Evolutionary conservation across 139 green algal species (phyloP), one percentile per base, ranked within the genome.

Genomic region (Chlorella vulgaris): DNA sequence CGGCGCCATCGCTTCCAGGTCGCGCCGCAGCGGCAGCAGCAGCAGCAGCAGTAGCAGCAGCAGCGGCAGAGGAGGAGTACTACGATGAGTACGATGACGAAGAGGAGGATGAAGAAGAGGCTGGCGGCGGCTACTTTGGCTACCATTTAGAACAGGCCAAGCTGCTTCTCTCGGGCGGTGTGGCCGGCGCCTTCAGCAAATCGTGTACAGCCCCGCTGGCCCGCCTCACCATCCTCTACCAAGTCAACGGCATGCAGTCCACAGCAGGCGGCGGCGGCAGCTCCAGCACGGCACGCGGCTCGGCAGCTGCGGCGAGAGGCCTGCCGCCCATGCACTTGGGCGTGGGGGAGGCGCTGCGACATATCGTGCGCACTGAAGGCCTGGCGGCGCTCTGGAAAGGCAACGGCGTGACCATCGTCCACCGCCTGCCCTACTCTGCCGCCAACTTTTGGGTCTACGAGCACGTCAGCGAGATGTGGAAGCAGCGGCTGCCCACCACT

Each of bases 381-480:
- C 19, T 96, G 0, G 24, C 36, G 1, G 88, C 94, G 22, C 84
- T 99, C 1, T 99, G 96, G 96, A 94, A 94, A 70, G 96, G 96
- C 74, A 99, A 99, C 85, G 90, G 88, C 5, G 90, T 93, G n/a
- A 89, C 85, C 13, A 89, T 89, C 71, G 35, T 98, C n/a, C 96
- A 99, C 82, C 90, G 97, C 26, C 74, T 99, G 69, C 96, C 96
- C 5, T 99, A 99, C 91, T 97, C 94, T 0, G 91, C 94, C 28
- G 89, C 95, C 65, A 99, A 98, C 89, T 99, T 99, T 68, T 95
- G 89, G 80, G 85, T 91, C 4, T 98, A 98, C 85, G 96, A 99
- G 83, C 83, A 87, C 28, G 55, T 80, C 55, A 85, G 86, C 68
- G 86, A 90, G 77, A 53, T 69, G 38, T 90, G 85, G 81, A 87